These are phyloP conservation scores for Avena eriantha DNA, from an alignment of 176 grass and related monocot species.

Conservation along the genomic window DNA sequence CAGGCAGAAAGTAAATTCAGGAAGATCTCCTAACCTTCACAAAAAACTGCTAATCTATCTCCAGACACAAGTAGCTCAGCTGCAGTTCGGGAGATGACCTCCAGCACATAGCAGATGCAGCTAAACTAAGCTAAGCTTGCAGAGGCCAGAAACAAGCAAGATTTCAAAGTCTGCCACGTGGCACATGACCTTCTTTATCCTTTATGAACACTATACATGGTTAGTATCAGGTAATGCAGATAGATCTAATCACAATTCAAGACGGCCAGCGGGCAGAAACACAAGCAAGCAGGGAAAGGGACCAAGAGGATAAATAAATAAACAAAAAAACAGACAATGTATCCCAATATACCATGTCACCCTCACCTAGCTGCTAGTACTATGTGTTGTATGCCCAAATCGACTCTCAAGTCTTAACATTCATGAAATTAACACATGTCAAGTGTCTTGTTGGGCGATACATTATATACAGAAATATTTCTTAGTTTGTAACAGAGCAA, in stretches of 20 bases:
- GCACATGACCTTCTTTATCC: background rate
- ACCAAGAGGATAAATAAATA: background rate
- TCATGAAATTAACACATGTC: background rate
- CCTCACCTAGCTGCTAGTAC: background rate
- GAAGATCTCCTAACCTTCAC: slow-evolving; percentile 31
- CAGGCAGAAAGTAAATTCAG: slow-evolving; percentile 1
- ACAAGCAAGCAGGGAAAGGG: background rate
- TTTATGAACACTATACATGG: background rate
- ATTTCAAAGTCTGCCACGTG: slow-evolving; percentile 30
- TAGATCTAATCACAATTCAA: slow-evolving; percentile 32
- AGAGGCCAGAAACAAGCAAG: slow-evolving; percentile 18
- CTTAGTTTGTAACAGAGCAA: background rate
- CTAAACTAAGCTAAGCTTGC: background rate
- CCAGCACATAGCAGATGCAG: slow-evolving; percentile 12
- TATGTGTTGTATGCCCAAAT: background rate
- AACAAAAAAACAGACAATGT: background rate
- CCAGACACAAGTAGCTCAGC: background rate
- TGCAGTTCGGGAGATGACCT: background rate
- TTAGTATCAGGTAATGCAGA: slow-evolving; percentile 21
- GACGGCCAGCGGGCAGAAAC: background rate
- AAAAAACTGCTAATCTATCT: background rate
- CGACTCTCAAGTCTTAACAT: too few species aligned
- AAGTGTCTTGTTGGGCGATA: background rate
- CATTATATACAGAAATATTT: background rate
- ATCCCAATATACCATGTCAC: background rate